These are phyloP conservation scores for Botryotinia calthae DNA, from an alignment of 2,329 filamentous ascomycete genomes.

Conservation along the genomic window DNA sequence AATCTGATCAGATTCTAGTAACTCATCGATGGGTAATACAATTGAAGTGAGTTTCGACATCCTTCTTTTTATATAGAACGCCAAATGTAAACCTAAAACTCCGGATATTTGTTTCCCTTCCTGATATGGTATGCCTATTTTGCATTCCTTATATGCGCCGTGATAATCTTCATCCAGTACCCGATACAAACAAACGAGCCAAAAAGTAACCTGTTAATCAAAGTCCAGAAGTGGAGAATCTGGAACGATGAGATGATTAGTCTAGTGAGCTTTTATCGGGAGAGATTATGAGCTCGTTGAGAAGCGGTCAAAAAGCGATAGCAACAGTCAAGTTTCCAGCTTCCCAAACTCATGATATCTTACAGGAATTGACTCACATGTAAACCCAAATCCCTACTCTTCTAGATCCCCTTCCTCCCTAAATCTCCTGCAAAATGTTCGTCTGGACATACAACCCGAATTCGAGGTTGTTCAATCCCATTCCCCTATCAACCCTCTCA, in stretches of 20 bases:
- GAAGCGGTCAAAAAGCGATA: background rate
- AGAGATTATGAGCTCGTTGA: background rate
- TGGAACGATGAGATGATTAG: background rate
- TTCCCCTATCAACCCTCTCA: background rate
- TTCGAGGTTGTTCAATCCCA: background rate
- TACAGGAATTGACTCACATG: background rate
- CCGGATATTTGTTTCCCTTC: background rate
- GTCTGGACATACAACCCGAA: slow-evolving; percentile 1
- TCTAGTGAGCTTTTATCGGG: too few species aligned
- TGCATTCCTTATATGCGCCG: background rate
- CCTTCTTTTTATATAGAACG: background rate
- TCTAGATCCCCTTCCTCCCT: background rate
- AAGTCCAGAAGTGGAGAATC: background rate
- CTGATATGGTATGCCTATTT: background rate
- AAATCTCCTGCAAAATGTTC: background rate
- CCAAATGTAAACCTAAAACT: background rate
- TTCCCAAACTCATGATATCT: background rate
- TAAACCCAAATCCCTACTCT: background rate
- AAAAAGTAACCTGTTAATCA: background rate
- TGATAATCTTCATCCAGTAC: background rate
- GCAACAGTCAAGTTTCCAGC: background rate
- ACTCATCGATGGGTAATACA: background rate
- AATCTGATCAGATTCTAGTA: background rate
- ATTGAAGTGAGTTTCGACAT: background rate
- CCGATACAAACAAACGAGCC: background rate